Conservation (phyloP, 2,329 filamentous ascomycete species). For the Diaporthe vaccinii region DNA sequence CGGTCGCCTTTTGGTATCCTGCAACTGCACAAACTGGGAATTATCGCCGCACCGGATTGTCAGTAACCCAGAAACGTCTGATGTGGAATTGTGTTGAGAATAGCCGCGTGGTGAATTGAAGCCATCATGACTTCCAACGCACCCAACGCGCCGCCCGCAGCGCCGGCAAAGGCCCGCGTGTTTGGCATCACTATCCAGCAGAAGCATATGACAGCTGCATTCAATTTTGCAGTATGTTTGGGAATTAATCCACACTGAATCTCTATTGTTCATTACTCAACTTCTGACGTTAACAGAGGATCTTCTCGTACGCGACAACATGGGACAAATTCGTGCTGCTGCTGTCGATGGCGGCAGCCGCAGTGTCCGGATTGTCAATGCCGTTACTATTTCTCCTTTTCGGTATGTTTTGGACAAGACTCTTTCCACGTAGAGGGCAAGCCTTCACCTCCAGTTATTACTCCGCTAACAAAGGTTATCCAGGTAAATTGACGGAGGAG, state of each 20-base stretch:
- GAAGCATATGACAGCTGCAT: conserved; percentile 22
- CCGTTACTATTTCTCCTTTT: conserved; percentile 73
- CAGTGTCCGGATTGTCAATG: conserved; percentile 67
- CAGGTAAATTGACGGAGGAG: conserved; percentile 49
- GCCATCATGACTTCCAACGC: conserved; percentile 25
- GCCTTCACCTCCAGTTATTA: neutral
- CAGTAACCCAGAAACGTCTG: neutral
- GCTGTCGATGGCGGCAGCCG: conserved; percentile 63
- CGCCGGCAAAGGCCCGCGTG: neutral
- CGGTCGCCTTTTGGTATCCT: neutral
- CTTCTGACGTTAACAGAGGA: conserved; percentile 44
- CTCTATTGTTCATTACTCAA: rapidly evolving
- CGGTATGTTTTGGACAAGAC: conserved; percentile 55
- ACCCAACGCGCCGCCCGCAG: neutral
- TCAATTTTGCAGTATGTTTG: conserved; percentile 3
- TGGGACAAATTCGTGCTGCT: conserved; percentile 64
- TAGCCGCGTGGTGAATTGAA: neutral
- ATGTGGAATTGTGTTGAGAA: neutral
- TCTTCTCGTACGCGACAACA: conserved; percentile 67
- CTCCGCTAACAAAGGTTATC: neutral
- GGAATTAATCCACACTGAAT: no score
- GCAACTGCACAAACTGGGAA: neutral
- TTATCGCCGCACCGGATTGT: neutral
- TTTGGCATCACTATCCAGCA: conserved; percentile 11
- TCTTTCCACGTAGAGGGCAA: rapidly evolving